These are phyloP conservation scores for Cyberlindnera euphorbiiphila DNA, from an alignment of 805 yeast species.

Conservation along the genomic window DNA sequence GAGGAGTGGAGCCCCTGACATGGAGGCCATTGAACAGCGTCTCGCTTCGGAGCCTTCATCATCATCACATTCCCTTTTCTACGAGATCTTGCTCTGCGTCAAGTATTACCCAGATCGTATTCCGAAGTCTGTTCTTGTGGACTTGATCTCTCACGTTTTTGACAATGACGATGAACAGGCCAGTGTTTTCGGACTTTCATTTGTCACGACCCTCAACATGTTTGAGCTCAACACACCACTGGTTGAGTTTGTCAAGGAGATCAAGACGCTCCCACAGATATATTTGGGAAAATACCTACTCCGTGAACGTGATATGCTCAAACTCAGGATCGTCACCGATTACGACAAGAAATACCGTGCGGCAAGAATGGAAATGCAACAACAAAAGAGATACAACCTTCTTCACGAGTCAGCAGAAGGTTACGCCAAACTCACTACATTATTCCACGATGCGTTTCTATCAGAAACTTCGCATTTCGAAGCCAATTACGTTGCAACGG, in stretches of 20 bases:
- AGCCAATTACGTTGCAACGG: conserved; percentile 41
- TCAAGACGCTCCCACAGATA: conserved; percentile 24
- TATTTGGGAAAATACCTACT: conserved; percentile 17
- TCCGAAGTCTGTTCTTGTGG: conserved; percentile 4
- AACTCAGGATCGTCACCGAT: conserved; percentile 14
- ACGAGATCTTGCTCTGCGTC: conserved; percentile 22
- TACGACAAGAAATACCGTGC: conserved; percentile 2
- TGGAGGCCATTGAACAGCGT: conserved; percentile 1
- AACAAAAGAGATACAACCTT: conserved; percentile 57
- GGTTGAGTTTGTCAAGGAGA: conserved; percentile 23
- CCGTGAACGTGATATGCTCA: conserved; percentile 38
- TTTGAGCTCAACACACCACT: conserved; percentile 26
- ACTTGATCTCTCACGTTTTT: no score
- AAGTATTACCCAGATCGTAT: conserved; percentile 19
- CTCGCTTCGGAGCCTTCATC: conserved; percentile 4
- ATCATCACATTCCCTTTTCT: conserved; percentile 15
- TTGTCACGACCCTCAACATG: conserved; percentile 30
- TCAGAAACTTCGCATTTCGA: conserved; percentile 39
- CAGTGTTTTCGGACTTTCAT: conserved; percentile 27
- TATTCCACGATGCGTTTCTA: conserved; percentile 40
- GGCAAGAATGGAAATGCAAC: conserved; percentile 7
- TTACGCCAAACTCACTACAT: conserved; percentile 57
- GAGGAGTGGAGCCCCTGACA: not conserved
- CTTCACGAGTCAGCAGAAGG: conserved; percentile 78
- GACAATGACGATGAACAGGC: no score